Evolutionary conservation across 192 early-diverging fungal genomes (phyloP), one percentile per base, ranked within the genome.

Genomic region (Coemansia sp.): DNA sequence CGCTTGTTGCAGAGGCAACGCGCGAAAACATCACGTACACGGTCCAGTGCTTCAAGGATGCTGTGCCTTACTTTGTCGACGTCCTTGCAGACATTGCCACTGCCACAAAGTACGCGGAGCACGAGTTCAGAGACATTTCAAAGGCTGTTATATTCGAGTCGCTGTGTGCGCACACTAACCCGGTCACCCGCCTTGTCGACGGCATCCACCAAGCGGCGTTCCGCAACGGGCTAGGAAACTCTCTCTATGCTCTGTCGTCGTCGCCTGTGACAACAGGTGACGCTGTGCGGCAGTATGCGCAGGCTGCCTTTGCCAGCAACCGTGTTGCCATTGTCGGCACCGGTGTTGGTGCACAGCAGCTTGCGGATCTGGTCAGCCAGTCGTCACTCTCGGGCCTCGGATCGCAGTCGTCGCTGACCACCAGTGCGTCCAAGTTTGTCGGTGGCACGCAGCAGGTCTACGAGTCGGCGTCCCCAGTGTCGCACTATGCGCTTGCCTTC

Each of bases 191-290:
- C 20, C 88, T 89, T 26, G 61, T 93, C 31, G 93, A 96, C 63
- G 86, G 87, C 31, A 84, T 93, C 64, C 95, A 99, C 82, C 86
- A 86, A 68, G 88, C 88, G 34, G 97, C 95, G 33, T 99, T 96
- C 89, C 92, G 94, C 71, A 75, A 74, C 66, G 97, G 97, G 15
- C 89, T 99, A 67, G 97, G 97, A 56, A 95, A 96, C 92, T 88
- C 94, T 46, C 84, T 99, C 43, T 96, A 90, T 79, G 93, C 92
- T 33, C 75, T 85, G 59, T 67, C 86, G n/a, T 84, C 83, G 61
- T 72, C 88, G 62, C 83, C 89, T 18, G 74, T 87, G 53, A 63
- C 83, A 21, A 89, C 82, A 43, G 85, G 86, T 45, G 85, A 88
- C 43, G 82, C 88, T 33, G 83, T 99, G 68, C 86, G 85, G 67